phyloP scores from a whole-genome alignment of 768 basidiomycete genomes.

The Tulasnella sp. region DNA sequence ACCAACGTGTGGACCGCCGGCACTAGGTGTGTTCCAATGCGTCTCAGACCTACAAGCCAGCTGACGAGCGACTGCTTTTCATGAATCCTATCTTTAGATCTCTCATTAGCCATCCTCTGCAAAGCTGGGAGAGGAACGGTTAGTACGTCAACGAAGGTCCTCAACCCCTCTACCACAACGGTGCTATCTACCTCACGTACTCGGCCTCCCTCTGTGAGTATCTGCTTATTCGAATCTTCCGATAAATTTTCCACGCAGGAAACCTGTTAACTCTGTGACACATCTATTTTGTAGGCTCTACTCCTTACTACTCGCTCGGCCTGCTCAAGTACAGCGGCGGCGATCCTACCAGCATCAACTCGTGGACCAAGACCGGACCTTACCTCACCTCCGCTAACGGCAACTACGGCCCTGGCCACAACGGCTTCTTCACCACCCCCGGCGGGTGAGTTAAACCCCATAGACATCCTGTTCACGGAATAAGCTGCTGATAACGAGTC shows the following conservation, averaged over 20 bases:
- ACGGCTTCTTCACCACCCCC: not conserved
- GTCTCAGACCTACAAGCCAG: not conserved
- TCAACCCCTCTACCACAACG: not conserved
- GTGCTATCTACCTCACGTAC: not conserved
- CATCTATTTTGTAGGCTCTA: not conserved
- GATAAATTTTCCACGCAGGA: too few relatives aligned
- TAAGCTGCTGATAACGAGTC: not conserved
- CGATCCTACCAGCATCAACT: too few relatives aligned
- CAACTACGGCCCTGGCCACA: constrained; percentile 4
- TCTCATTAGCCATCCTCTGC: not conserved
- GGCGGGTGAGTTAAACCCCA: not conserved
- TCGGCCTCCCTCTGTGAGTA: not conserved
- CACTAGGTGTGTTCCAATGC: too few relatives aligned
- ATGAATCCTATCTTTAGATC: not conserved
- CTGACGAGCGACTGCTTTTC: not conserved
- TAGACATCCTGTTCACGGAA: not conserved
- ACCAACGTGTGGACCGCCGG: not conserved
- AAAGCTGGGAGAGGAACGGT: not conserved
- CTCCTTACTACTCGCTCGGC: not conserved
- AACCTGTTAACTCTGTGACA: too few relatives aligned
- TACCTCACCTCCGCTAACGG: not conserved
- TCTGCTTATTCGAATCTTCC: too few relatives aligned
- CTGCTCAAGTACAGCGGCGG: constrained; percentile 3
- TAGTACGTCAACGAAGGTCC: not conserved
- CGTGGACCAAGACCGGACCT: not conserved